These are phyloP conservation scores for Bipolaris bicolor DNA, from an alignment of 2,329 filamentous ascomycete species.

Conservation along the genomic window DNA sequence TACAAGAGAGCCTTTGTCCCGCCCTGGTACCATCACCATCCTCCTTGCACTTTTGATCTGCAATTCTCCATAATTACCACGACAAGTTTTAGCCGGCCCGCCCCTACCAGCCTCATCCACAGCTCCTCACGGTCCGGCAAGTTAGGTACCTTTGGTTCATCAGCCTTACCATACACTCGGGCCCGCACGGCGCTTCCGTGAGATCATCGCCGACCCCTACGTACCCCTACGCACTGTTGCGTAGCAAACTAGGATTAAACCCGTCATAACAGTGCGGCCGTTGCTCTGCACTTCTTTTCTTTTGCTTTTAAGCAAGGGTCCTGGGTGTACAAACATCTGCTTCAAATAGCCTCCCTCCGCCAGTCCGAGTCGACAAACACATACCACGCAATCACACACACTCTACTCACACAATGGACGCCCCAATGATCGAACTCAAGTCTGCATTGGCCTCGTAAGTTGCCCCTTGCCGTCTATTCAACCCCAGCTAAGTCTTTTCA, in stretches of 20 bases:
- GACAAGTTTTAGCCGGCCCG: neutral
- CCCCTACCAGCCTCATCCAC: neutral
- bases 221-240: conserved; percentile 23
- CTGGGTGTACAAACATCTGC: conserved; percentile 8
- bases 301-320: conserved; percentile 16
- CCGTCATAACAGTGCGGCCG: conserved; percentile 16
- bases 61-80: conserved; percentile 1
- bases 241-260: conserved; percentile 14
- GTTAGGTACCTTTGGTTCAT: conserved; percentile 23
- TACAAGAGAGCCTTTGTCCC: conserved; percentile 37
- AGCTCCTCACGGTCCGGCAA: conserved; percentile 11
- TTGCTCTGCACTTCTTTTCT: conserved; percentile 12
- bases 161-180: conserved; percentile 27
- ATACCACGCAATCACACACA: neutral
- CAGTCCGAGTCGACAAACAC: neutral
- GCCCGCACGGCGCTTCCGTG: conserved; percentile 15
- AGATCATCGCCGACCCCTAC: conserved; percentile 24
- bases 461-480: conserved; percentile 6
- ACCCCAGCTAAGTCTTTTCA: conserved; percentile 38
- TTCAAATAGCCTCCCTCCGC: conserved; percentile 18
- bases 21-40: conserved; percentile 11
- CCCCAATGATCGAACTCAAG: conserved; percentile 53
- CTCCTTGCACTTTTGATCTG: conserved; percentile 5
- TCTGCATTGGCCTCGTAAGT: conserved; percentile 57
- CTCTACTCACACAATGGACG: conserved; percentile 43